A percentile compares a stretch with the other conserved stretches of the same genome.
These are phyloP conservation scores for Citrus unshiu DNA, from an alignment of 345 rosid species.

Conservation along the genomic window DNA sequence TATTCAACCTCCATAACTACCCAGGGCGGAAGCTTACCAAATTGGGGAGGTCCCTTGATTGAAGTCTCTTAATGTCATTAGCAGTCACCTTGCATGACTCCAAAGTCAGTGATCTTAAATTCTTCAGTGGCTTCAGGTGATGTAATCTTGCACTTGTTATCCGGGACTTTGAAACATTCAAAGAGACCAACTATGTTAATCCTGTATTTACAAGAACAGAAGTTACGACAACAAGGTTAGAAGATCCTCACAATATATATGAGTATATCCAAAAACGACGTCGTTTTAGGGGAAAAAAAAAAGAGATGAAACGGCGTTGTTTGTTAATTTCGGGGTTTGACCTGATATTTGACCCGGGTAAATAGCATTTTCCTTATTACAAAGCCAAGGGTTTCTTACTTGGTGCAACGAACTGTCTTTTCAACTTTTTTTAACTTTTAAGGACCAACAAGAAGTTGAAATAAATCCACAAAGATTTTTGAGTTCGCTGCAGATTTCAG, in stretches of 20 bases:
- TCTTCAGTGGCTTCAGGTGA: constrained; percentile 71
- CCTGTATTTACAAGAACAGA: constrained; percentile 40
- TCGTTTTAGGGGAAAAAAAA: no score
- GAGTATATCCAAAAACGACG: no score
- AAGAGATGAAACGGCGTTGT: no score
- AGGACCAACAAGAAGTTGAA: no score
- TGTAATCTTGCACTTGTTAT: constrained; percentile 64
- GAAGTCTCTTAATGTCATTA: constrained; percentile 70
- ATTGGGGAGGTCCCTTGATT: constrained; percentile 61
- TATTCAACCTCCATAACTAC: constrained; percentile 18
- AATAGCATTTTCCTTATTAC: no score
- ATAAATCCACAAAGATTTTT: no score
- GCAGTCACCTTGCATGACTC: constrained; percentile 83
- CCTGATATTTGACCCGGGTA: no score
- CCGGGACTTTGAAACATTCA: constrained; percentile 20
- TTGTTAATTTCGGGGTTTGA: no score
- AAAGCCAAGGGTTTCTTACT: no score
- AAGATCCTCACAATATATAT: background rate
- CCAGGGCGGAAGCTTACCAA: constrained; percentile 76
- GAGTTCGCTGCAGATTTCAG: no score
- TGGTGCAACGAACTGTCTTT: no score
- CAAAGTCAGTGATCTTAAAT: constrained; percentile 58
- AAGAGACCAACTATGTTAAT: constrained; percentile 60
- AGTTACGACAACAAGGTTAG: background rate
- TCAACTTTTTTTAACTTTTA: no score